phyloP scores from a whole-genome alignment of 768 basidiomycete genomes.

The Cystofilobasidium bisporidii region DNA sequence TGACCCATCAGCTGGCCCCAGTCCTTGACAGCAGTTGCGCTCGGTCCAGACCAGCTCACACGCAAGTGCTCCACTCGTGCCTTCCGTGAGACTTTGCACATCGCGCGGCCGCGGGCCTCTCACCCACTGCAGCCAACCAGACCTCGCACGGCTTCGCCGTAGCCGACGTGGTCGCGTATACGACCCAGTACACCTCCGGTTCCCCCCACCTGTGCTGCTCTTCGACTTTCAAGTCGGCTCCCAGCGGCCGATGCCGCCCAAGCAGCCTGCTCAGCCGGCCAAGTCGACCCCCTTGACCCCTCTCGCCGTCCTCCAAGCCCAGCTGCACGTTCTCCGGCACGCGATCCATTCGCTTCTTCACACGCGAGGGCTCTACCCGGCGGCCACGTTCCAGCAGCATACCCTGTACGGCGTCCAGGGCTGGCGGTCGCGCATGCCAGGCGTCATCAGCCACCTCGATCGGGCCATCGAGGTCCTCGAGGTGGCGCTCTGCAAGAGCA shows the following conservation, averaged over 20 bases:
- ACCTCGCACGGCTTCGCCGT: too few species aligned
- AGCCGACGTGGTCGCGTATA: too few species aligned
- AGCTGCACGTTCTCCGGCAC: slow-evolving; percentile 5
- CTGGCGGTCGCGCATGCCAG: background rate
- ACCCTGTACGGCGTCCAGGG: background rate
- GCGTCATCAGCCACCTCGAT: background rate
- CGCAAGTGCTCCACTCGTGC: too few species aligned
- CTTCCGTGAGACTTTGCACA: too few species aligned
- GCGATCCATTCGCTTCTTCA: background rate
- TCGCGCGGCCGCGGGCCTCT: too few species aligned
- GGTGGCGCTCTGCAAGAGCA: background rate
- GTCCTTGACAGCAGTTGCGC: too few species aligned
- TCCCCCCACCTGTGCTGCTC: background rate
- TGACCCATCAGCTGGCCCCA: too few species aligned
- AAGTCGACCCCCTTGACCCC: background rate
- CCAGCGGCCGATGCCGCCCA: background rate
- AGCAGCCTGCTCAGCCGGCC: background rate
- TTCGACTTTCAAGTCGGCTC: too few species aligned
- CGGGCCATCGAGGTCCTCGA: background rate
- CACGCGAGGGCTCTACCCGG: background rate
- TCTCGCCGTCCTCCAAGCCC: background rate
- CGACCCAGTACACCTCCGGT: too few species aligned
- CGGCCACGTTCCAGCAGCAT: background rate
- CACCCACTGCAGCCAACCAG: too few species aligned
- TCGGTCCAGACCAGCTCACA: too few species aligned